A percentile compares a stretch with the other conserved stretches of the same genome.
These are phyloP conservation scores for Evansstolkia leycettana DNA, from an alignment of 495 filamentous ascomycete species.

Conservation along the genomic window DNA sequence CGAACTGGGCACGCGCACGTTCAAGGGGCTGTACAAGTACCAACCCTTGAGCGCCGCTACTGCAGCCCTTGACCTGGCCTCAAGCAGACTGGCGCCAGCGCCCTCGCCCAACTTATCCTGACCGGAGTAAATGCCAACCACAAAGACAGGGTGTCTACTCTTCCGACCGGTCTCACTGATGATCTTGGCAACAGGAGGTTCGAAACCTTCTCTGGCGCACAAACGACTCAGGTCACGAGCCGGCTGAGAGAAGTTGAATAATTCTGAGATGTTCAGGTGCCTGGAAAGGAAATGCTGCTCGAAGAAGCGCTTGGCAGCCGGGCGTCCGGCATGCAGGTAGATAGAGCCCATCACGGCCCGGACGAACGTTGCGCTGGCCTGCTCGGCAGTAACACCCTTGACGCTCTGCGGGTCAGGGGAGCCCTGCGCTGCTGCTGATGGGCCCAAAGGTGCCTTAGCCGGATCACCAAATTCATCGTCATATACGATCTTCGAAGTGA, in stretches of 20 bases:
- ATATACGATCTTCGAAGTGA: conserved; percentile 58
- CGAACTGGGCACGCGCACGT: conserved; percentile 66
- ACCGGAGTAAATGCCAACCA: conserved; percentile 90
- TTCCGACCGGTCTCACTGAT: conserved; percentile 77
- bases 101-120: conserved; percentile 83
- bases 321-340: conserved; percentile 63
- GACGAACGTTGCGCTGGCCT: conserved; percentile 54
- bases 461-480: conserved; percentile 71
- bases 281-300: conserved; percentile 69
- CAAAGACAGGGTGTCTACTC: conserved; percentile 74
- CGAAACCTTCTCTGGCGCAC: conserved; percentile 82
- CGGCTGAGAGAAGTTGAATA: conserved; percentile 78
- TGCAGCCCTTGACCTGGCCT: conserved; percentile 66
- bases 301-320: conserved; percentile 67
- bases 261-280: conserved; percentile 55
- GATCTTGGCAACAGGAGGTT: conserved; percentile 72
- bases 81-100: conserved; percentile 56
- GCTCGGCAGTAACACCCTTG: conserved; percentile 28
- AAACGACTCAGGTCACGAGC: conserved; percentile 67
- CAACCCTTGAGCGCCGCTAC: conserved; percentile 79
- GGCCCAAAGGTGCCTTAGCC: conserved; percentile 12
- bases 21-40: conserved; percentile 83
- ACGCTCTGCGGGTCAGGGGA: conserved; percentile 6
- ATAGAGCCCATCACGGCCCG: conserved; percentile 71
- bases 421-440: conserved; percentile 5